Conservation (phyloP, 2,329 filamentous ascomycete species). For the Pseudogymnoascus destructans region DNA sequence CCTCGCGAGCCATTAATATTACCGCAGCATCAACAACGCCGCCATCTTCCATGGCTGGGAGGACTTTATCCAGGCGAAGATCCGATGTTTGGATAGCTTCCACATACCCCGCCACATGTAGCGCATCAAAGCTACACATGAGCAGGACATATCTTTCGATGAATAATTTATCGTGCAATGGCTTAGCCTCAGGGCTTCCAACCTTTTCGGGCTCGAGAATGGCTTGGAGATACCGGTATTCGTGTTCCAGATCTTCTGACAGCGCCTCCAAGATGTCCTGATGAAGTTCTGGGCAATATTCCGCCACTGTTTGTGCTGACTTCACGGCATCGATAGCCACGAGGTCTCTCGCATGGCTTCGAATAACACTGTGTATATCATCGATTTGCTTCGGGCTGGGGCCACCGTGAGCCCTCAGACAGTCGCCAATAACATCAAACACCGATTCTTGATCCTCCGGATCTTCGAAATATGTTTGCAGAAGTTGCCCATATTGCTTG, state of each 20-base stretch:
- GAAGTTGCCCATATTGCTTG: constrained; percentile 62
- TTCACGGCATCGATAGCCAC: constrained; percentile 41
- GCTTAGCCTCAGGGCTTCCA: constrained; percentile 27
- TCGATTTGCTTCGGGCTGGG: constrained; percentile 45
- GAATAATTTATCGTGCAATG: constrained; percentile 42
- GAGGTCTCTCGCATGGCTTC: constrained; percentile 43
- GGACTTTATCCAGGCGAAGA: constrained; percentile 62
- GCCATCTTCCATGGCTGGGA: constrained; percentile 79
- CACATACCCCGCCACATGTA: constrained; percentile 77
- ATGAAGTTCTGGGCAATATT: constrained; percentile 42
- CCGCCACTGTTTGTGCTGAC: constrained; percentile 44
- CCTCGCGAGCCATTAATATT: constrained; percentile 78
- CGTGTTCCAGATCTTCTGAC: constrained; percentile 39
- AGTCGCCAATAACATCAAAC: constrained; percentile 68
- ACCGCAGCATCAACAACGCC: constrained; percentile 89
- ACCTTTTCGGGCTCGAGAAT: constrained; percentile 51
- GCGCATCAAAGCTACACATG: constrained; percentile 75
- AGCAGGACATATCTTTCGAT: constrained; percentile 77
- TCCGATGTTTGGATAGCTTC: constrained; percentile 63
- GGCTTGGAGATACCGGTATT: constrained; percentile 53
- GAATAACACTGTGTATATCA: constrained; percentile 53
- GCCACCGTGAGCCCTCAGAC: constrained; percentile 50
- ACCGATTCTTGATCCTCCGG: constrained; percentile 58
- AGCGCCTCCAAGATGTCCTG: constrained; percentile 40
- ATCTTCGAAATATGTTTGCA: constrained; percentile 78